Percentiles rank a stretch among this genome's conserved stretches.
phyloP scores from a whole-genome alignment of 371 early-diverging fungal species.

The Basidiobolus meristosporus region DNA sequence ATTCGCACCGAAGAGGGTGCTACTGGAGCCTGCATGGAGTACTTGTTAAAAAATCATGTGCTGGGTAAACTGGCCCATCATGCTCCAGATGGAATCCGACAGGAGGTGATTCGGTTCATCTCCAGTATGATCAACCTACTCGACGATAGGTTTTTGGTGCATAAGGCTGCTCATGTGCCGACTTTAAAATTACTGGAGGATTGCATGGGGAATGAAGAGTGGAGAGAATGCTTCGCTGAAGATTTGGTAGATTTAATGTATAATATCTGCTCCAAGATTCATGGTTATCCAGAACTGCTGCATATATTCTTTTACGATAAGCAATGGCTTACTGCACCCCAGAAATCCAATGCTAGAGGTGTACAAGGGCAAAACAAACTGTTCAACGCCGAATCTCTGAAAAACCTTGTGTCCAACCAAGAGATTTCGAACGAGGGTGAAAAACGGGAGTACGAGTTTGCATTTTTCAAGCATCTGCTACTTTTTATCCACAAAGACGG shows the following conservation, averaged over 20 bases:
- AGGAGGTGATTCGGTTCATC: constrained; percentile 60
- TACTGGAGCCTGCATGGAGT: constrained; percentile 82
- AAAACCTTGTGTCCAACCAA: no score
- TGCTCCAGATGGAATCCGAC: constrained; percentile 67
- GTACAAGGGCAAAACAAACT: constrained; percentile 2
- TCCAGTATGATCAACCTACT: constrained; percentile 68
- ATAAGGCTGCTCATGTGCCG: constrained; percentile 76
- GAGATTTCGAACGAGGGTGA: no score
- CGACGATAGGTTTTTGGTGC: constrained; percentile 74
- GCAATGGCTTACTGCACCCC: constrained; percentile 47
- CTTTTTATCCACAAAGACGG: constrained; percentile 78
- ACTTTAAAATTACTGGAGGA: constrained; percentile 52
- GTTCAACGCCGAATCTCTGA: not conserved
- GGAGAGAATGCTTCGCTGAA: constrained; percentile 46
- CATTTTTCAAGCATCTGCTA: constrained; percentile 68
- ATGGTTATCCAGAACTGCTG: constrained; percentile 68
- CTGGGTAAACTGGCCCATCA: constrained; percentile 64
- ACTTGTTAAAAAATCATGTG: constrained; percentile 65
- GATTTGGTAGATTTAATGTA: constrained; percentile 78
- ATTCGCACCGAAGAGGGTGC: constrained; percentile 38
- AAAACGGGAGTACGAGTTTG: constrained; percentile 54
- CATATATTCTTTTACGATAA: constrained; percentile 80
- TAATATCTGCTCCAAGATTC: constrained; percentile 75
- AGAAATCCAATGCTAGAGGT: no score
- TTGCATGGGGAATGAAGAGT: constrained; percentile 34